Conservation (phyloP, 345 rosid genomes). For the Psidium friedrichsthalianum region DNA sequence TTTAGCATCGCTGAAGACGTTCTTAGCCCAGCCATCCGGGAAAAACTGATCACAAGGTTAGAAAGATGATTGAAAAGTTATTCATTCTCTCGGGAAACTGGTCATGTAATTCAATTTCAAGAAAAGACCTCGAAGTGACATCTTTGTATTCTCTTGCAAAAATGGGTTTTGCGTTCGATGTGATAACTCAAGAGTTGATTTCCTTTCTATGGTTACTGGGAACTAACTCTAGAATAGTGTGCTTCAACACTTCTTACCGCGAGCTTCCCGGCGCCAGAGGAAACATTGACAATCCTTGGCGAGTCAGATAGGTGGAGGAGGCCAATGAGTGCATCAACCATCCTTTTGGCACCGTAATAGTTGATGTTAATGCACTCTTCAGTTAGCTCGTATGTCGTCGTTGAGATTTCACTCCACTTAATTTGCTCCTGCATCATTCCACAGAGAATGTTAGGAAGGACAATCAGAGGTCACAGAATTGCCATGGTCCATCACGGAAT, state of each 20-base stretch:
- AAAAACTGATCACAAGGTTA: constrained; percentile 10
- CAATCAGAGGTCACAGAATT: background rate
- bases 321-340: constrained; percentile 6
- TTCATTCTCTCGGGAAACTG: background rate
- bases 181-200: too few relatives aligned
- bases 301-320: constrained; percentile 21
- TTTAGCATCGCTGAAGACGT: constrained; percentile 21
- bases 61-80: background rate
- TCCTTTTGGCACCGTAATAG: constrained; percentile 12
- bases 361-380: constrained; percentile 11
- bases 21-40: constrained; percentile 27
- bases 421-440: background rate
- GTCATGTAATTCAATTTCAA: background rate
- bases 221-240: background rate
- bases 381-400: constrained; percentile 2
- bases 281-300: constrained; percentile 21
- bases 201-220: background rate
- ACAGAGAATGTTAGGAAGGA: background rate
- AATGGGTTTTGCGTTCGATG: background rate
- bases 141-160: background rate
- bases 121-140: background rate
- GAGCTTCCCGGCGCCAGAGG: constrained; percentile 5
- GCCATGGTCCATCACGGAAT: background rate
- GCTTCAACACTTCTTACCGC: constrained; percentile 19
- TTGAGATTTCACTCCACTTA: constrained; percentile 7